Evolutionary conservation across 164 flowering plant species (phyloP).

Genomic region (Magnolia sinica): DNA sequence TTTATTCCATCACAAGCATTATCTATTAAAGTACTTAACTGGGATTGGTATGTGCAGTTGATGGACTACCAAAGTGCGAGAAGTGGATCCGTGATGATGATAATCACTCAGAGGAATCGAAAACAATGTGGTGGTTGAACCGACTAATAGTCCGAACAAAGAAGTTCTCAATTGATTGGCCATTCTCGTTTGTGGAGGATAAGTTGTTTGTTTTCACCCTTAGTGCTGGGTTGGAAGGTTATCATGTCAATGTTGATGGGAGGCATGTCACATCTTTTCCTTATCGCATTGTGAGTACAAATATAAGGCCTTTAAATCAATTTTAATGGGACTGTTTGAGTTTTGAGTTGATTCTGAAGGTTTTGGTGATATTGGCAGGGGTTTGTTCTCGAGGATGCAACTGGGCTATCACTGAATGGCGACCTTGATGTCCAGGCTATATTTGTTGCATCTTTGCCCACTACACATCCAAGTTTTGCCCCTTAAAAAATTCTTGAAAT

Average conservation of each 20-base stretch:
- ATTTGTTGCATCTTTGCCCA: constrained; percentile 83
- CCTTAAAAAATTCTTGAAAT: constrained; percentile 76
- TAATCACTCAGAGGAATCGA: constrained; percentile 54
- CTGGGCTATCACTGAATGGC: constrained; percentile 75
- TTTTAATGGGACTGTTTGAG: background rate
- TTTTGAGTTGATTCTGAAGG: constrained; percentile 7
- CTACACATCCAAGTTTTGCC: constrained; percentile 80
- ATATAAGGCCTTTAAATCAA: background rate
- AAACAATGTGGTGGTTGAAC: constrained; percentile 81
- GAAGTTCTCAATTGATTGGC: constrained; percentile 75
- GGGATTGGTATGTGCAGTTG: constrained; percentile 48
- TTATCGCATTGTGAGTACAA: constrained; percentile 77
- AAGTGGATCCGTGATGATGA: constrained; percentile 90
- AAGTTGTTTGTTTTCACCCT: constrained; percentile 88
- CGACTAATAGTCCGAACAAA: constrained; percentile 70
- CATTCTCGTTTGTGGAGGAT: constrained; percentile 75
- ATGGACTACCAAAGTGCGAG: constrained; percentile 86
- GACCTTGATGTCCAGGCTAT: constrained; percentile 76
- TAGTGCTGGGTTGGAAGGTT: constrained; percentile 92
- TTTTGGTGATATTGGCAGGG: constrained; percentile 41
- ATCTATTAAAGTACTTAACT: background rate
- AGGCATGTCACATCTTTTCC: constrained; percentile 88
- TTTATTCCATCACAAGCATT: no score
- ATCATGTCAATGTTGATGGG: constrained; percentile 85
- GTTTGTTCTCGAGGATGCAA: constrained; percentile 92